phyloP scores from a whole-genome alignment of 192 early-diverging fungal species.

The Gigaspora rosea region DNA sequence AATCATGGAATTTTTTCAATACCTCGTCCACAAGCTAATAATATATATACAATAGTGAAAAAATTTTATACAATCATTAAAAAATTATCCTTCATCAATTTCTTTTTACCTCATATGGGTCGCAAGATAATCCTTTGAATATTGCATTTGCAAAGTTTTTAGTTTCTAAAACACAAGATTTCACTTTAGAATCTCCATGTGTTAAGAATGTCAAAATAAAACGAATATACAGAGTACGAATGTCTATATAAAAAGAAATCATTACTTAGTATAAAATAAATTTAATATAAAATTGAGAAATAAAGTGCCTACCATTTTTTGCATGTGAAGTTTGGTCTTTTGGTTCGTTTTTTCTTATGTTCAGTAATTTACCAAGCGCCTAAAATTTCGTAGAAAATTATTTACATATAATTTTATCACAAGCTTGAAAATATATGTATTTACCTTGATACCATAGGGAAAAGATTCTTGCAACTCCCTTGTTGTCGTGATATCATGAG shows the following conservation, averaged over 20 bases:
- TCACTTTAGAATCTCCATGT: slow-evolving; percentile 66
- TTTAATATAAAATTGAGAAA: background rate
- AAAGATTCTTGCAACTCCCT: slow-evolving; percentile 70
- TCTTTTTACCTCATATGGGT: slow-evolving; percentile 62
- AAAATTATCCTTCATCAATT: background rate
- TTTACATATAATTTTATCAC: background rate
- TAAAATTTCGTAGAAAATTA: slow-evolving; percentile 3
- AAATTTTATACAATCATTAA: background rate
- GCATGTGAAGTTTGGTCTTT: slow-evolving; percentile 32
- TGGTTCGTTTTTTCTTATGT: slow-evolving; percentile 35
- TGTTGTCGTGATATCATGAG: slow-evolving; percentile 55
- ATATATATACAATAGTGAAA: background rate
- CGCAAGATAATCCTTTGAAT: slow-evolving; percentile 67
- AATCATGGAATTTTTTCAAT: slow-evolving; percentile 54
- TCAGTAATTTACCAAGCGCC: slow-evolving; percentile 44
- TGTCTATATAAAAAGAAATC: slow-evolving; percentile 43
- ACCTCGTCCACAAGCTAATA: slow-evolving; percentile 55
- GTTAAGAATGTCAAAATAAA: slow-evolving; percentile 82
- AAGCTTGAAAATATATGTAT: slow-evolving; percentile 26
- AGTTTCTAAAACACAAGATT: slow-evolving; percentile 70
- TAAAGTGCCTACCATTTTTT: slow-evolving; percentile 5
- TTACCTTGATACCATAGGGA: slow-evolving; percentile 69
- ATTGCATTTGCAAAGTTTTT: slow-evolving; percentile 69
- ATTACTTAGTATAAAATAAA: background rate
- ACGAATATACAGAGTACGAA: slow-evolving; percentile 70